Evolutionary conservation across 768 basidiomycete genomes (phyloP), one percentile per base, ranked within the genome.

Genomic region (Pleurotus sapidus): DNA sequence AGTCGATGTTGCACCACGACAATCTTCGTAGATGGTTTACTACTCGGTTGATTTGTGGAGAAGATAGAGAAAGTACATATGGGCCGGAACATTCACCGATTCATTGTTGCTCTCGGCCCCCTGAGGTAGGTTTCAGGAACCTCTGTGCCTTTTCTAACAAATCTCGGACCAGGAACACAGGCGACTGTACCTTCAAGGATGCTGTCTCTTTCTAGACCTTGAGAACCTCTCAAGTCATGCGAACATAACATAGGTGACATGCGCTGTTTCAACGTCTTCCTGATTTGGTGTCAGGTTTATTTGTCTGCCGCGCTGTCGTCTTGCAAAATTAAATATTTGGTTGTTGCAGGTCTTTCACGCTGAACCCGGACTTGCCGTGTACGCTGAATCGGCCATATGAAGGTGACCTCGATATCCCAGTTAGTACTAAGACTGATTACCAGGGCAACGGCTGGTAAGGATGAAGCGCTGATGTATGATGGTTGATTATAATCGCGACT

Each of bases 371-470:
- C 30, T 34, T 34, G 30, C 30, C 30, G 30, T 11, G 30, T 34
- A 34, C 11, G 30, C 8, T 30, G 30, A 34, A 34, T 8, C 30
- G 30, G 30, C 30, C 30, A 34, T 34, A 34, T 34, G 30, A 9
- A 34, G 30, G 30, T 34, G 30, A 34, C 51, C 51, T 40, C 37
- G 51, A 40, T 25, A 39, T 40, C 39, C 51, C 49, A 27, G 51
- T 39, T 37, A 39, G 51, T 53, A 53, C 51, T 53, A 53, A 53
- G 37, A 23, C 51, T n/a, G 27, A 53, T 53, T 53, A 40, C 51
- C 51, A 53, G 51, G 51, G 51, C 51, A 53, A 53, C 51, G 37
- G 40, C 38, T 53, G 51, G 40, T 53, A 39, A 7, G 11, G 17
- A 8, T 45, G n/a, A 23, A 45, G n/a, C 17, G 43, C 30, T 34